Evolutionary conservation across 225 moss, liverwort and hornwort species (phyloP).

Genomic region (Neckera pumila): DNA sequence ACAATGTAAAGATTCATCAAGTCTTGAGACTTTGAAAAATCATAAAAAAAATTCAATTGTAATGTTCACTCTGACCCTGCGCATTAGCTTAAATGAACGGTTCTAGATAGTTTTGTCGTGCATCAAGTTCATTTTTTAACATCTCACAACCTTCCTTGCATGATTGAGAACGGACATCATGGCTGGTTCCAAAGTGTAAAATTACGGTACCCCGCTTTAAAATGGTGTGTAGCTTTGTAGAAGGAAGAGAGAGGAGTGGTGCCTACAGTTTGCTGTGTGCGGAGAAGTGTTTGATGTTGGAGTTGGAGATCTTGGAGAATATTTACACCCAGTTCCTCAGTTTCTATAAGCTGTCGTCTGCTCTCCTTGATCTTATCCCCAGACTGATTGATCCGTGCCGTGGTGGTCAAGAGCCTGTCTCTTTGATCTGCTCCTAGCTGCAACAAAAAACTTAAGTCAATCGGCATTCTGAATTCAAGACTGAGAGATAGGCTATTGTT

Average conservation of each 20-base stretch:
- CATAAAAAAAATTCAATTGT: not conserved
- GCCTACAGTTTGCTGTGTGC: constrained; percentile 55
- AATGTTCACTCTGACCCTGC: not conserved
- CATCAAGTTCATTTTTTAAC: not conserved
- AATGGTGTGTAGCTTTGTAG: not conserved
- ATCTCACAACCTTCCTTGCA: not conserved
- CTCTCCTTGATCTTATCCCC: constrained; percentile 81
- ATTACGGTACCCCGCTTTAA: not conserved
- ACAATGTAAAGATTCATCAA: not conserved
- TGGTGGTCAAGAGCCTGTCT: constrained; percentile 47
- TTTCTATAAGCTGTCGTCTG: constrained; percentile 53
- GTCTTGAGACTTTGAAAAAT: not conserved
- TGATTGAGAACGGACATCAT: not conserved
- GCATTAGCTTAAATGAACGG: not conserved
- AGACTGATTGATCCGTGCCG: constrained; percentile 55
- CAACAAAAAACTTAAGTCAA: not conserved
- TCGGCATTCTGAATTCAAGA: not conserved
- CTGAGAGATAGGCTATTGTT: not conserved
- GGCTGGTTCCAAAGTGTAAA: not conserved
- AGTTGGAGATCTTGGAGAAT: constrained; percentile 77
- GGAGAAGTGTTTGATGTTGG: constrained; percentile 71
- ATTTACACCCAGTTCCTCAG: constrained; percentile 79
- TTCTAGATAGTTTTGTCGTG: too few species aligned
- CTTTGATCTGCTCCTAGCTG: constrained; percentile 57
- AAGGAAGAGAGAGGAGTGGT: not conserved